These are phyloP conservation scores for Nemania abortiva DNA, from an alignment of 2,329 filamentous ascomycete species.

Conservation along the genomic window DNA sequence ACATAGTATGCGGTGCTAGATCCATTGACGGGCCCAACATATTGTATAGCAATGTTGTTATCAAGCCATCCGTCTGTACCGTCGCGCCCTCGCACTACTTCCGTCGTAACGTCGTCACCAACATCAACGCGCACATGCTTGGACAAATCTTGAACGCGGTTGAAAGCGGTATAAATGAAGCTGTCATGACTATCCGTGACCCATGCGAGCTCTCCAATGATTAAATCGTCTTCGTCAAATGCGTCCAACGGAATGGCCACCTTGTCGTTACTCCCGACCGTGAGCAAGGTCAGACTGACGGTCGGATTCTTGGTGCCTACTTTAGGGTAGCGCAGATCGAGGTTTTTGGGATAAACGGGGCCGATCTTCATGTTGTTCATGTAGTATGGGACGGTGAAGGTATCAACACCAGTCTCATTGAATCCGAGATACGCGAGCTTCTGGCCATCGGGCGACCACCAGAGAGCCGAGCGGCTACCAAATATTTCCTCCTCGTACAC, in stretches of 20 bases:
- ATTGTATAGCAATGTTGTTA: slow-evolving; percentile 67
- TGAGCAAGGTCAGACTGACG: slow-evolving; percentile 68
- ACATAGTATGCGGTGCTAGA: slow-evolving; percentile 66
- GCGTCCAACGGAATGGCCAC: slow-evolving; percentile 65
- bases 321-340: slow-evolving; percentile 76
- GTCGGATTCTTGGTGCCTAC: slow-evolving; percentile 76
- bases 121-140: slow-evolving; percentile 71
- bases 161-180: slow-evolving; percentile 74
- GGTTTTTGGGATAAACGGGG: slow-evolving; percentile 70
- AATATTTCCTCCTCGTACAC: slow-evolving; percentile 72
- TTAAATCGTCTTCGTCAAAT: slow-evolving; percentile 70
- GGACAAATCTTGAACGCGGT: slow-evolving; percentile 75
- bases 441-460: slow-evolving; percentile 68
- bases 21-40: slow-evolving; percentile 61
- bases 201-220: slow-evolving; percentile 77
- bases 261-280: slow-evolving; percentile 61
- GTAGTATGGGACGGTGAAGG: slow-evolving; percentile 75
- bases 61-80: slow-evolving; percentile 73
- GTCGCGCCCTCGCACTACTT: slow-evolving; percentile 67
- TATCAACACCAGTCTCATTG: slow-evolving; percentile 75
- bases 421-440: slow-evolving; percentile 68
- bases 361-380: slow-evolving; percentile 69
- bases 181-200: slow-evolving; percentile 70
- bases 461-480: slow-evolving; percentile 62
- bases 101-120: slow-evolving; percentile 58